Percentiles rank a stretch among this genome's conserved stretches.
phyloP scores from a whole-genome alignment of 805 yeast genomes.

The Yarrowia keelungensis region DNA sequence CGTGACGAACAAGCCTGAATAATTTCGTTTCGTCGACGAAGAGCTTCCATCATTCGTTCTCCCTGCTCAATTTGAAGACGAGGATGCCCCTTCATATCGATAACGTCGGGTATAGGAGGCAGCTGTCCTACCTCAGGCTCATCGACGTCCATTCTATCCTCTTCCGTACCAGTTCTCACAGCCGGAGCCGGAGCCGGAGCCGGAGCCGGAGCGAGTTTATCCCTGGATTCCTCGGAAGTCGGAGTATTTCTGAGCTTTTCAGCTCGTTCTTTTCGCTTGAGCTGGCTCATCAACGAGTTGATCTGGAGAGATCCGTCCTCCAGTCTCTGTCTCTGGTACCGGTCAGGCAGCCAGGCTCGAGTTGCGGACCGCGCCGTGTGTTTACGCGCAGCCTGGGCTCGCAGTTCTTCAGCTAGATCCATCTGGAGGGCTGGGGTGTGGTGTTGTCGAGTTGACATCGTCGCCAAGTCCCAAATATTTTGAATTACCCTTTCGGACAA shows the following conservation, averaged over 20 bases:
- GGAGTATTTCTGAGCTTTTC: too few relatives aligned
- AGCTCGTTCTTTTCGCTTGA: not conserved
- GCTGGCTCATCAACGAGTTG: not conserved
- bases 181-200: not conserved
- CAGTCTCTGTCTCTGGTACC: slow-evolving; percentile 23
- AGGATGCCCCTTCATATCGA: too few relatives aligned
- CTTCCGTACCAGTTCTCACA: not conserved
- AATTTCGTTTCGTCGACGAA: too few relatives aligned
- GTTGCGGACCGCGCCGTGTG: not conserved
- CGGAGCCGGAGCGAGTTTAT: too few relatives aligned
- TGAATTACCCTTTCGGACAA: not conserved
- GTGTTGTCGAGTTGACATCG: too few relatives aligned
- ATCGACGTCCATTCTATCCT: slow-evolving; percentile 8
- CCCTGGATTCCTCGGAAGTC: too few relatives aligned
- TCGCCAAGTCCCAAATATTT: not conserved
- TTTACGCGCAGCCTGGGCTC: slow-evolving; percentile 1
- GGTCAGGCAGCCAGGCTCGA: slow-evolving; percentile 4
- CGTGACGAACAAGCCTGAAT: too few relatives aligned
- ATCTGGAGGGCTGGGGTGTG: not conserved
- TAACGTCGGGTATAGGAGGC: too few relatives aligned
- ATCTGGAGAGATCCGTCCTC: not conserved
- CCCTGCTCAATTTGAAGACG: too few relatives aligned
- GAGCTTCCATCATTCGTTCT: too few relatives aligned
- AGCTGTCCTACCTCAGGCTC: not conserved
- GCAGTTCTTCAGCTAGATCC: not conserved